A percentile compares a stretch with the other conserved stretches of the same genome.
Conservation (phyloP, 345 rosid species). For the Bretschneidera sinensis region DNA sequence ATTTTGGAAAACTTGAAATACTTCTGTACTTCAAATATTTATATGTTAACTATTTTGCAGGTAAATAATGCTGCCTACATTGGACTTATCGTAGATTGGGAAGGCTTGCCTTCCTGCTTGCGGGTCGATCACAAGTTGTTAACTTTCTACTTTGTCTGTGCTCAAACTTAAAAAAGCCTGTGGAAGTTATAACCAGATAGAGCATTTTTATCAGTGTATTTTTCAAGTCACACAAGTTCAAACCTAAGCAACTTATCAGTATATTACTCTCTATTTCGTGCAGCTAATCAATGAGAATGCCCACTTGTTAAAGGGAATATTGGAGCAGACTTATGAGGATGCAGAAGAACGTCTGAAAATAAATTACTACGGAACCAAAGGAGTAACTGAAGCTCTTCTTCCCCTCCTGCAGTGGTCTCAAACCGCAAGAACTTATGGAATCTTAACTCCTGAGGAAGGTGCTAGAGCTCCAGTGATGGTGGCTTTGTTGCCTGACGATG, state of each 20-base stretch:
- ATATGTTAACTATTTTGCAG: conserved; percentile 1
- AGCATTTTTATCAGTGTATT: too few species aligned
- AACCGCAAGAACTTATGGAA: conserved; percentile 10
- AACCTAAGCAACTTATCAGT: not conserved
- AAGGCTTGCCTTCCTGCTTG: not conserved
- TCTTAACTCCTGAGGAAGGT: conserved; percentile 5
- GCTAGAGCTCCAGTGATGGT: conserved; percentile 19
- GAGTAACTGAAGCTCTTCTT: conserved; percentile 15
- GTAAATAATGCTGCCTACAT: conserved; percentile 18
- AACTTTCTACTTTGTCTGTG: too few species aligned
- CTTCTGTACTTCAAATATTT: not conserved
- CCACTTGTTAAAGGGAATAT: not conserved
- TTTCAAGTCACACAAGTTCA: too few species aligned
- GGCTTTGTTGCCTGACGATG: conserved; percentile 13
- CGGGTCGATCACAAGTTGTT: too few species aligned
- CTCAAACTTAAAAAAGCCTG: too few species aligned
- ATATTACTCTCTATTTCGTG: not conserved
- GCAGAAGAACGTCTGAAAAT: conserved; percentile 19
- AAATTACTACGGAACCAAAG: conserved; percentile 23
- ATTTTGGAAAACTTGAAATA: conserved; percentile 2
- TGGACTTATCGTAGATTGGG: conserved; percentile 12
- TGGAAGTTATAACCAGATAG: too few species aligned
- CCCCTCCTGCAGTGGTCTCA: conserved; percentile 16
- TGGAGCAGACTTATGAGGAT: conserved; percentile 15
- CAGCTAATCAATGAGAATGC: conserved; percentile 14